Conservation (phyloP, 495 filamentous ascomycete genomes). For the Glutinoglossum americanum region DNA sequence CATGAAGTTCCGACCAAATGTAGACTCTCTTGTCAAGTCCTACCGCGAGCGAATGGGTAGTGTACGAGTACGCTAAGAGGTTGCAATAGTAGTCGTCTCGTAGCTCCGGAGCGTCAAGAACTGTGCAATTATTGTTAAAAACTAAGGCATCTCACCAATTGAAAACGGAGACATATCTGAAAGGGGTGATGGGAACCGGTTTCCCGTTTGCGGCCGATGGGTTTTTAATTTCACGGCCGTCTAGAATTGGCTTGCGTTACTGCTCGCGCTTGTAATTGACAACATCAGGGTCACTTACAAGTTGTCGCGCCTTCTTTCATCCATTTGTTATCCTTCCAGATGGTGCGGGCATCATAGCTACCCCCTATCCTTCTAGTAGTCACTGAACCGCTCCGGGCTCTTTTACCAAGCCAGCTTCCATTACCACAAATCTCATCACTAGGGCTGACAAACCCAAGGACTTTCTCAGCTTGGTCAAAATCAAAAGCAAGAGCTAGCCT, state of each 20-base stretch:
- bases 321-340: constrained; percentile 19
- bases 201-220: constrained; percentile 1
- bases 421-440: not conserved
- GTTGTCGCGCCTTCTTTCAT: constrained; percentile 5
- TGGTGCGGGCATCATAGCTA: constrained; percentile 4
- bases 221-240: constrained; percentile 2
- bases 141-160: not conserved
- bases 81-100: constrained; percentile 95
- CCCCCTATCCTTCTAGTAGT: not conserved
- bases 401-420: not conserved
- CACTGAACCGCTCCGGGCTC: not conserved
- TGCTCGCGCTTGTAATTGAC: not conserved
- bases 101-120: constrained; percentile 71
- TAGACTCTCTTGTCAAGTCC: constrained; percentile 68
- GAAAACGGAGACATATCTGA: constrained; percentile 34
- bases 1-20: constrained; percentile 62
- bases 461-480: constrained; percentile 43
- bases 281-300: not conserved
- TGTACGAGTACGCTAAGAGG: constrained; percentile 61
- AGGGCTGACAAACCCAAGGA: constrained; percentile 25
- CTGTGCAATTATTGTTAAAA: constrained; percentile 18
- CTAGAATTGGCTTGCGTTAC: not conserved
- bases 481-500: constrained; percentile 66
- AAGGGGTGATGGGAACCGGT: constrained; percentile 44
- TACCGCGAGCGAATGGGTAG: constrained; percentile 56